A percentile compares a stretch with the other conserved stretches of the same genome.
Conservation (phyloP, 2,329 filamentous ascomycete species). For the Onygena corvina region DNA sequence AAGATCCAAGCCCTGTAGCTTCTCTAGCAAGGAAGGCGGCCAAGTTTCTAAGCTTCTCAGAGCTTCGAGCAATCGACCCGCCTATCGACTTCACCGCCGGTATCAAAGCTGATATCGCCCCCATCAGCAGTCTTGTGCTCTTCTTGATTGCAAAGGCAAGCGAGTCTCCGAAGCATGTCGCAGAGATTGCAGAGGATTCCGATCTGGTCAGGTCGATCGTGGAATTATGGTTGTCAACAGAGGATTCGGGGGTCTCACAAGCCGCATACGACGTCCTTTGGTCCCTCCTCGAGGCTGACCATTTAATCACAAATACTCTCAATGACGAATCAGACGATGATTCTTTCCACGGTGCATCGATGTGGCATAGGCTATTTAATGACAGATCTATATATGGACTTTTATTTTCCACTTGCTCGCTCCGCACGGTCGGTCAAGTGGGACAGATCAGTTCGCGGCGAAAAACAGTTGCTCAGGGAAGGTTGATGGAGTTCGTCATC, state of each 20-base stretch:
- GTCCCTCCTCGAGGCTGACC: slow-evolving; percentile 42
- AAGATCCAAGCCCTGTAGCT: slow-evolving; percentile 46
- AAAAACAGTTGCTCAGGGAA: slow-evolving; percentile 48
- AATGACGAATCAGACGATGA: slow-evolving; percentile 19
- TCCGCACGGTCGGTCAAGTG: slow-evolving; percentile 27
- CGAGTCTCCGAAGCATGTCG: slow-evolving; percentile 41
- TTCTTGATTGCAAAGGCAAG: slow-evolving; percentile 47
- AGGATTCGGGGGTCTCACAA: slow-evolving; percentile 44
- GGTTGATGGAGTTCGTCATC: slow-evolving; percentile 47
- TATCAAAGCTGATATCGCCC: slow-evolving; percentile 38
- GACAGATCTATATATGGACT: slow-evolving; percentile 48
- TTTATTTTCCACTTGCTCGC: slow-evolving; percentile 45
- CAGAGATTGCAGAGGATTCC: slow-evolving; percentile 45
- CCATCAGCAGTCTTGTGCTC: slow-evolving; percentile 47
- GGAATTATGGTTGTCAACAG: slow-evolving; percentile 46
- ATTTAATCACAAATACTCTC: slow-evolving; percentile 18
- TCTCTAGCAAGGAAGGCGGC: slow-evolving; percentile 42
- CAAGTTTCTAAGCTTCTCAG: slow-evolving; percentile 38
- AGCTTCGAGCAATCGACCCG: slow-evolving; percentile 38
- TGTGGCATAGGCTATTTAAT: slow-evolving; percentile 52
- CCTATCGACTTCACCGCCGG: slow-evolving; percentile 45
- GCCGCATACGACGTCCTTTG: slow-evolving; percentile 43
- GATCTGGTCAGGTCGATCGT: slow-evolving; percentile 45
- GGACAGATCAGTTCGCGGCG: slow-evolving; percentile 38
- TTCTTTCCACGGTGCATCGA: slow-evolving; percentile 38